phyloP scores from a whole-genome alignment of 2,329 filamentous ascomycete genomes.

The Fusarium subglutinans region DNA sequence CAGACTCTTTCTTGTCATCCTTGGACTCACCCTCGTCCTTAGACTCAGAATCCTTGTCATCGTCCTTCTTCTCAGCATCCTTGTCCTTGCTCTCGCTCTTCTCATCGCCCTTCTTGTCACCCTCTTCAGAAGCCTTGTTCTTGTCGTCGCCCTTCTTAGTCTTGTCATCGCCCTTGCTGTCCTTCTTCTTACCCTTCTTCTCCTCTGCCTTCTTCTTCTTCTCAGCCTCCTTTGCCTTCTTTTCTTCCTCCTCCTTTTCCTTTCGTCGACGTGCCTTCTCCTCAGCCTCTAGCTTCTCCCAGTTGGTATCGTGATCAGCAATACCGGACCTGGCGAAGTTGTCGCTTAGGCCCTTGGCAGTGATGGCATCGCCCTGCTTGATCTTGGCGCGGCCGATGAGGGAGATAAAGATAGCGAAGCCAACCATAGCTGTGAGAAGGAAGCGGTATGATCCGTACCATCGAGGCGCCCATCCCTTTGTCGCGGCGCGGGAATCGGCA shows the following conservation, averaged over 20 bases:
- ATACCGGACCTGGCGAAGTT: constrained; percentile 50
- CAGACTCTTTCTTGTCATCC: constrained; percentile 13
- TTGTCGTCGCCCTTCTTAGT: constrained; percentile 36
- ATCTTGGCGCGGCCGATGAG: constrained; percentile 86
- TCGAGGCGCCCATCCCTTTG: constrained; percentile 78
- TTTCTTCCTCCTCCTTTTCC: constrained; percentile 53
- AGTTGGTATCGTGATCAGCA: constrained; percentile 53
- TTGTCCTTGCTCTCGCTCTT: constrained; percentile 34
- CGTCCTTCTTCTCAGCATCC: constrained; percentile 17
- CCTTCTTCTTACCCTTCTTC: constrained; percentile 44
- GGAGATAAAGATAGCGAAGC: constrained; percentile 80
- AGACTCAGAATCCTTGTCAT: constrained; percentile 17
- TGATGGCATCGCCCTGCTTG: constrained; percentile 46
- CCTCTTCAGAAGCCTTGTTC: constrained; percentile 18
- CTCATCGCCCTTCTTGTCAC: constrained; percentile 36
- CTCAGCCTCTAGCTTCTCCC: constrained; percentile 56
- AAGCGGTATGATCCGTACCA: constrained; percentile 95
- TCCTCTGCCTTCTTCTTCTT: constrained; percentile 45
- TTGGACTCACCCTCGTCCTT: constrained; percentile 29
- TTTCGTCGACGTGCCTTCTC: constrained; percentile 51
- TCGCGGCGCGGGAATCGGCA: constrained; percentile 77
- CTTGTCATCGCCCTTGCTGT: constrained; percentile 34
- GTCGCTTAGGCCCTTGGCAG: constrained; percentile 49
- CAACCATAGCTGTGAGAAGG: constrained; percentile 89
- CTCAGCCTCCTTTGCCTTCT: constrained; percentile 48